A percentile compares a stretch with the other conserved stretches of the same genome.
phyloP scores from a whole-genome alignment of 768 basidiomycete genomes.

The Leucogyrophana mollusca region DNA sequence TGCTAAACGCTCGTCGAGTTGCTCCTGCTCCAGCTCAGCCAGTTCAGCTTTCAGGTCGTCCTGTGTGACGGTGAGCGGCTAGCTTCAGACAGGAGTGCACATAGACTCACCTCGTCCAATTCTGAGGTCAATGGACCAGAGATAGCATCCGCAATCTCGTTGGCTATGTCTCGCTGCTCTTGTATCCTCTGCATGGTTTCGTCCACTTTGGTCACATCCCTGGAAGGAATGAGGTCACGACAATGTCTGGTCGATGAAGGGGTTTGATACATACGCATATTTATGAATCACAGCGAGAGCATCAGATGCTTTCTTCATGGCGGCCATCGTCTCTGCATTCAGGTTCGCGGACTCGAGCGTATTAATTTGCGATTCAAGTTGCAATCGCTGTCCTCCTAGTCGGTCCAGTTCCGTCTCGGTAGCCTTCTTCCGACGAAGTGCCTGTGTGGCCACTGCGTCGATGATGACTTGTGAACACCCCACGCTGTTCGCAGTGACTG shows the following conservation, averaged over 20 bases:
- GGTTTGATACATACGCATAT: slow-evolving; percentile 66
- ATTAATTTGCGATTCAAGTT: slow-evolving; percentile 95
- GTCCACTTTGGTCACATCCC: slow-evolving; percentile 87
- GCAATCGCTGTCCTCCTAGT: slow-evolving; percentile 80
- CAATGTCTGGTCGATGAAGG: neutral
- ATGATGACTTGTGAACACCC: slow-evolving; percentile 9
- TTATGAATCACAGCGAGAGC: slow-evolving; percentile 90
- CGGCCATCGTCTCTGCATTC: slow-evolving; percentile 95
- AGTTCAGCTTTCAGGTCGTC: slow-evolving; percentile 79
- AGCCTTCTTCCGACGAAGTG: slow-evolving; percentile 91
- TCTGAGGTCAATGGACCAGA: slow-evolving; percentile 63
- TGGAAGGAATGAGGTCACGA: slow-evolving; percentile 26
- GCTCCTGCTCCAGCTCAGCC: slow-evolving; percentile 84
- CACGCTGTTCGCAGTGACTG: slow-evolving; percentile 1
- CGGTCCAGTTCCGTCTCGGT: slow-evolving; percentile 85
- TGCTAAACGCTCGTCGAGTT: slow-evolving; percentile 78
- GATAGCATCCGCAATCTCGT: slow-evolving; percentile 89
- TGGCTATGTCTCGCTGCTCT: slow-evolving; percentile 89
- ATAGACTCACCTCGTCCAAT: slow-evolving; percentile 67
- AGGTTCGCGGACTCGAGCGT: slow-evolving; percentile 97
- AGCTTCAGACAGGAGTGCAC: slow-evolving; percentile 1
- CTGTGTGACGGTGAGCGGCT: slow-evolving; percentile 37
- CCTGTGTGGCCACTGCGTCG: slow-evolving; percentile 75
- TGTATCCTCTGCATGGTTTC: slow-evolving; percentile 82
- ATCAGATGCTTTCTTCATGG: slow-evolving; percentile 93